Conservation (phyloP, 306 rosid species). For the Dryas drummondii region DNA sequence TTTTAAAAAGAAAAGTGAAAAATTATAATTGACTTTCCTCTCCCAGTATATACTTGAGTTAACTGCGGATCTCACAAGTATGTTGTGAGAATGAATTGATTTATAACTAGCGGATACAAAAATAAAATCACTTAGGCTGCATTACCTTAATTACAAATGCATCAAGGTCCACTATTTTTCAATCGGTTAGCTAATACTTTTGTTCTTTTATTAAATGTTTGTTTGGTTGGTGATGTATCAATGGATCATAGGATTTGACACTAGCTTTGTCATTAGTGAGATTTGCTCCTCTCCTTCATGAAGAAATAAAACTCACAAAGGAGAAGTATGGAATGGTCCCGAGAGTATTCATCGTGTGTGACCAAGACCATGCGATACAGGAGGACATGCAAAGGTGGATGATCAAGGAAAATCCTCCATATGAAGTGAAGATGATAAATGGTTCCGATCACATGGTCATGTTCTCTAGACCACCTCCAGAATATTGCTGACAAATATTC, state of each 20-base stretch:
- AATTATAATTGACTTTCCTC: no score
- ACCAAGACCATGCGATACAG: slow-evolving; percentile 22
- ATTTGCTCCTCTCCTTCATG: not conserved
- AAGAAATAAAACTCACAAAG: slow-evolving; percentile 20
- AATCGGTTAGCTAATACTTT: no score
- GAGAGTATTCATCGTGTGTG: slow-evolving; percentile 13
- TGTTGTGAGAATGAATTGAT: no score
- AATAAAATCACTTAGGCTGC: no score
- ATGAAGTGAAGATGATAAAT: slow-evolving; percentile 31
- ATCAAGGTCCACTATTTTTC: no score
- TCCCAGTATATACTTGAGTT: no score
- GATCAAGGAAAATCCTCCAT: slow-evolving; percentile 29
- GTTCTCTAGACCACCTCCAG: slow-evolving; percentile 44
- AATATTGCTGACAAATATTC: slow-evolving; percentile 32
- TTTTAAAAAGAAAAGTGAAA: no score
- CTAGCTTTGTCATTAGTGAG: slow-evolving; percentile 38
- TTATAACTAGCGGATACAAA: no score
- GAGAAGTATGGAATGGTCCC: slow-evolving; percentile 32
- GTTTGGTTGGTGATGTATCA: not conserved
- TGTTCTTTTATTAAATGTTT: no score
- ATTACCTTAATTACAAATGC: no score
- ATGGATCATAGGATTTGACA: slow-evolving; percentile 29
- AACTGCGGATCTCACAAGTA: no score
- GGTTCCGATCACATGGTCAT: slow-evolving; percentile 49
- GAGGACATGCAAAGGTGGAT: slow-evolving; percentile 30